Conservation (phyloP, 768 basidiomycete species). For the Sutorius australiensis region DNA sequence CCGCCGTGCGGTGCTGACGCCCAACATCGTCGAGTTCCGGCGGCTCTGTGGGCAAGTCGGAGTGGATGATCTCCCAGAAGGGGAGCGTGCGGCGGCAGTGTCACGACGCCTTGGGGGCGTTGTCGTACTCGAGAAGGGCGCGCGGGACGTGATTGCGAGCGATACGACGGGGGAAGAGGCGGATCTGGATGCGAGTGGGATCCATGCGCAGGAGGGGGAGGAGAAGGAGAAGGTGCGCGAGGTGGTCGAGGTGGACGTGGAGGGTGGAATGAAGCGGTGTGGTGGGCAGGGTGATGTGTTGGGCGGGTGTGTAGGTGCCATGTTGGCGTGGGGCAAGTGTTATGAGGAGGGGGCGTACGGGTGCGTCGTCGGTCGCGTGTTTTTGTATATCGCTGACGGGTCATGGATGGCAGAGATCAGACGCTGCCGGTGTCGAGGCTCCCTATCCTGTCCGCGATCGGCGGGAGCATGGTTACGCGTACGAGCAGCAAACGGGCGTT, state of each 20-base stretch:
- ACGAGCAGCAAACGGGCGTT: conserved; percentile 78
- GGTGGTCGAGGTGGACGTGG: conserved; percentile 58
- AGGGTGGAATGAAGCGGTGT: conserved; percentile 87
- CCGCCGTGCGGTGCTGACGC: conserved; percentile 83
- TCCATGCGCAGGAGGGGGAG: conserved; percentile 39
- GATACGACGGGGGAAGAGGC: conserved; percentile 60
- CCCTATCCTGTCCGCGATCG: conserved; percentile 81
- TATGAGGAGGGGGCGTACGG: conserved; percentile 84
- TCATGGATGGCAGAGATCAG: conserved; percentile 44
- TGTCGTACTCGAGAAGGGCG: conserved; percentile 87
- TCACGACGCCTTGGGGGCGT: conserved; percentile 80
- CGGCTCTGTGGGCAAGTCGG: conserved; percentile 74
- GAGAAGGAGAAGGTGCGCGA: conserved; percentile 50
- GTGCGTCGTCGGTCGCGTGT: conserved; percentile 35
- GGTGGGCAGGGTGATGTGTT: conserved; percentile 97
- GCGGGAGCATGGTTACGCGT: conserved; percentile 85
- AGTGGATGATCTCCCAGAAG: conserved; percentile 38
- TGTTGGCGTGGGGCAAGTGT: conserved; percentile 94
- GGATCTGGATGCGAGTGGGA: conserved; percentile 41
- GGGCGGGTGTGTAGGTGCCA: conserved; percentile 81
- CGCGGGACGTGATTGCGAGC: conserved; percentile 74
- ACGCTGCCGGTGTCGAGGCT: conserved; percentile 58
- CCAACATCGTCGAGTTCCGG: conserved; percentile 92
- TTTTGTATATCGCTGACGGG: background rate
- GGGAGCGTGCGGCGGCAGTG: conserved; percentile 63